Evolutionary conservation across 1,139 yeast species (phyloP), one percentile per base, ranked within the genome.

Genomic region (Pichia sp.): DNA sequence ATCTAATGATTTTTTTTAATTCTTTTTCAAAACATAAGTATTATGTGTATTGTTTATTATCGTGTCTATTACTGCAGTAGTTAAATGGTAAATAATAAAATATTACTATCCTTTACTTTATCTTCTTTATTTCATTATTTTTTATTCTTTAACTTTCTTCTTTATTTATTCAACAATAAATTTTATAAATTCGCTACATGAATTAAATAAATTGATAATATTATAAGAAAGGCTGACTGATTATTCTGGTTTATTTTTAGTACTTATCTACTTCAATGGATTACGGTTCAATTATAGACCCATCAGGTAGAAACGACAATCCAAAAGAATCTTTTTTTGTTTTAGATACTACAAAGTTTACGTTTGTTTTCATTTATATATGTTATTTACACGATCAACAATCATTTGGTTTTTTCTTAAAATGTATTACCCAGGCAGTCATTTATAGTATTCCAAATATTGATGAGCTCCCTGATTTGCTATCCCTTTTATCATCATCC

Each of bases 381-480:
- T 36, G 51, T 16, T 50, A 47, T n/a, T 29, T 53, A 19, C 53
- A 42, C n/a, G 53, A 50, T 44, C 36, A 31, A 14, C 42, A 45
- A 38, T 7, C 30, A 6, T 49, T 52, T 18, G 34, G 14, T 13
- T 49, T 52, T 22, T 30, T 46, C 3, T 29, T 52, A 5, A 36
- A 50, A 19, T 41, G 42, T 13, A 30, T 52, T 19, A 47, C 49
- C 1, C 55, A 52, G n/a, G 22, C 28, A 9, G 16, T 49, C 1
- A 36, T 52, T 9, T 49, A 39, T 42, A 49, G 31, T 31, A 49
- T 52, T 9, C 55, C 55, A 1, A 48, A 49, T 22, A 45, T 45
- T 14, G 47, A 51, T 4, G 44, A 38, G 11, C 25, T 51, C 3
- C 34, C 33, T 18, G 8, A 36, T 19, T 11, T 36, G 4, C 10